Evolutionary conservation across 345 rosid genomes (phyloP).

Genomic region (Psidium friedrichsthalianum): DNA sequence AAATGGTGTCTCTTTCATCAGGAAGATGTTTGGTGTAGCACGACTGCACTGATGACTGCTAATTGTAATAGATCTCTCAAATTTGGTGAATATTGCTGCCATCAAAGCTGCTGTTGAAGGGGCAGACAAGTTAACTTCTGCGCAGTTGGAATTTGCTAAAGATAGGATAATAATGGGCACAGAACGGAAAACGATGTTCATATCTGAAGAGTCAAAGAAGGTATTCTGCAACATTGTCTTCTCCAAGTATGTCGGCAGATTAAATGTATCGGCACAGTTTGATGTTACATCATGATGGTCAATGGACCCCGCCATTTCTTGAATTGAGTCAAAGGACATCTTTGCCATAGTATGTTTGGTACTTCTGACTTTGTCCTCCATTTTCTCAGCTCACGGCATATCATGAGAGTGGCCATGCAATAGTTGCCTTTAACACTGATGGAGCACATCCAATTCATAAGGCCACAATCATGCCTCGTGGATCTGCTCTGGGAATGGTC

Average conservation of each 20-base stretch:
- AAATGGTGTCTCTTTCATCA: background rate
- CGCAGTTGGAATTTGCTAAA: constrained; percentile 87
- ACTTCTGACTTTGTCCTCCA: background rate
- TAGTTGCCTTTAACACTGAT: constrained; percentile 78
- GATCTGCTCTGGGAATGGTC: constrained; percentile 98
- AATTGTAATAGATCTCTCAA: constrained; percentile 62
- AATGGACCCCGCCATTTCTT: background rate
- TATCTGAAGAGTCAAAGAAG: constrained; percentile 97
- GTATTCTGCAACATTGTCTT: constrained; percentile 17
- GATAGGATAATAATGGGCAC: constrained; percentile 96
- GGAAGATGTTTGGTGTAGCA: background rate
- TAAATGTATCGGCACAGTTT: background rate
- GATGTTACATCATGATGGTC: background rate
- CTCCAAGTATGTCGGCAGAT: background rate
- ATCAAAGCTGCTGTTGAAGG: constrained; percentile 99
- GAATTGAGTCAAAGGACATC: background rate
- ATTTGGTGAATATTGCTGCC: constrained; percentile 95
- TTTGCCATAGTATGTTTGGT: background rate
- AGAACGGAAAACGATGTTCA: constrained; percentile 90
- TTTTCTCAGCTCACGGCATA: constrained; percentile 80
- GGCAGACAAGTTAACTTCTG: constrained; percentile 59
- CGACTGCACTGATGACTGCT: background rate
- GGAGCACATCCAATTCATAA: constrained; percentile 98
- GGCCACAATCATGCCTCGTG: constrained; percentile 97
- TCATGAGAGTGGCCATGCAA: constrained; percentile 99